Evolutionary conservation across 1,139 yeast genomes (phyloP).

Genomic region (Nakaseomyces delphensis): DNA sequence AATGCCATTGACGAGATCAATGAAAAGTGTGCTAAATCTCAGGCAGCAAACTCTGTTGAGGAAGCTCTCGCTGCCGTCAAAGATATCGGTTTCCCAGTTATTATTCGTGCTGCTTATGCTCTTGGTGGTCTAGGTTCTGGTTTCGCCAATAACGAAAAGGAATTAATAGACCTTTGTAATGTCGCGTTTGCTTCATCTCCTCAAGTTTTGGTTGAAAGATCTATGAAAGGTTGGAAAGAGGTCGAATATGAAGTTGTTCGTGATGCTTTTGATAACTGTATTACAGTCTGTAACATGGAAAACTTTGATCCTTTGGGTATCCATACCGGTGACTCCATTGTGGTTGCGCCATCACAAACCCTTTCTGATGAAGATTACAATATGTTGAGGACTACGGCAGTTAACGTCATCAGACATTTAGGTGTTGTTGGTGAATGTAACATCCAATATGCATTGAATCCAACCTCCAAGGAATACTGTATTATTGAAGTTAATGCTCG

Average conservation of each 20-base stretch:
- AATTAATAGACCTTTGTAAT: constrained; percentile 74
- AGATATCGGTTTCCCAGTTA: constrained; percentile 88
- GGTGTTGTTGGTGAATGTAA: constrained; percentile 99
- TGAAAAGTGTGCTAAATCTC: constrained; percentile 91
- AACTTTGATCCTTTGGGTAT: constrained; percentile 98
- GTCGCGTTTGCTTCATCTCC: constrained; percentile 95
- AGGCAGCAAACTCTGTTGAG: constrained; percentile 66
- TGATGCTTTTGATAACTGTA: constrained; percentile 95
- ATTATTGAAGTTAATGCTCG: constrained; percentile 98
- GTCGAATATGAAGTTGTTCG: constrained; percentile 98
- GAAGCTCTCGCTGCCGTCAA: constrained; percentile 84
- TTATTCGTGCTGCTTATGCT: constrained; percentile 96
- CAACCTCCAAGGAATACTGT: constrained; percentile 89
- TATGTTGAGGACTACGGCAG: constrained; percentile 97
- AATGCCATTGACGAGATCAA: constrained; percentile 89
- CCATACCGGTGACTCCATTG: constrained; percentile 98
- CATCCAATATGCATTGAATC: constrained; percentile 94
- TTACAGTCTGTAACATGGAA: constrained; percentile 99
- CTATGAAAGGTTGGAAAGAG: constrained; percentile 99
- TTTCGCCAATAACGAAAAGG: constrained; percentile 83
- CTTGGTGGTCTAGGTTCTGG: constrained; percentile 98
- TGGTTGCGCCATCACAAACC: constrained; percentile 97
- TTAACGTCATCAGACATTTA: constrained; percentile 90
- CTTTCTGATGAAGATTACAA: constrained; percentile 94
- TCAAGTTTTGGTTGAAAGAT: constrained; percentile 88